Percentiles rank a stretch among this genome's conserved stretches.
Evolutionary conservation across 257 asterid species (phyloP).

Genomic region (Salvia hispanica): DNA sequence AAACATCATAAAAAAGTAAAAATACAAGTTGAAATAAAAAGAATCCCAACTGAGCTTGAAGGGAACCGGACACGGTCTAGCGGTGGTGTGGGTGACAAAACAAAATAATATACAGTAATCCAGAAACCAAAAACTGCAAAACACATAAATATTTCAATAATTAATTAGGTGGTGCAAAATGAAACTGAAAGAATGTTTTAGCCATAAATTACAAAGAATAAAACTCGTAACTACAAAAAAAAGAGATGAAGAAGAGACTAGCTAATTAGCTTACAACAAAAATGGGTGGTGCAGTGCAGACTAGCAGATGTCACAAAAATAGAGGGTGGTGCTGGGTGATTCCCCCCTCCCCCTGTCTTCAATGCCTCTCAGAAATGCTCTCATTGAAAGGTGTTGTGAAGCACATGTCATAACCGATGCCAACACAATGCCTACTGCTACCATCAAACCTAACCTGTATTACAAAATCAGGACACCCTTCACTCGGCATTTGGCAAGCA

Average conservation of each 20-base stretch:
- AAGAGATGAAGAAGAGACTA: constrained; percentile 14
- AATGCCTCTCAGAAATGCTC: constrained; percentile 67
- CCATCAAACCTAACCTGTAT: constrained; percentile 87
- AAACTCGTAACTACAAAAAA: background rate
- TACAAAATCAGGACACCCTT: constrained; percentile 2
- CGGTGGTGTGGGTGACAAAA: too few relatives aligned
- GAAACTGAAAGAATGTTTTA: constrained; percentile 28
- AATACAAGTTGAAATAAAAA: too few relatives aligned
- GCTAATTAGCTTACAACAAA: constrained; percentile 34
- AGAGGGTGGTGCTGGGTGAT: too few relatives aligned
- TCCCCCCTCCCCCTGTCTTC: constrained; percentile 56
- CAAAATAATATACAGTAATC: too few relatives aligned
- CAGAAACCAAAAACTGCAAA: too few relatives aligned
- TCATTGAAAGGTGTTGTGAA: constrained; percentile 69
- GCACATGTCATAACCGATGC: constrained; percentile 82
- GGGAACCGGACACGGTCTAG: too few relatives aligned
- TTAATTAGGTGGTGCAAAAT: constrained; percentile 17
- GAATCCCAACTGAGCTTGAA: too few relatives aligned
- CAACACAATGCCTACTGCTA: constrained; percentile 62
- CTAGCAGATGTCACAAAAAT: constrained; percentile 57
- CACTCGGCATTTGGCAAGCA: too few relatives aligned
- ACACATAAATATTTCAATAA: too few relatives aligned
- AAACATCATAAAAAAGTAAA: too few relatives aligned
- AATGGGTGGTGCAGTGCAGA: constrained; percentile 15
- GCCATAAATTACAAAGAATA: constrained; percentile 37